phyloP scores from a whole-genome alignment of 257 asterid species.

The Cruciata laevipes region DNA sequence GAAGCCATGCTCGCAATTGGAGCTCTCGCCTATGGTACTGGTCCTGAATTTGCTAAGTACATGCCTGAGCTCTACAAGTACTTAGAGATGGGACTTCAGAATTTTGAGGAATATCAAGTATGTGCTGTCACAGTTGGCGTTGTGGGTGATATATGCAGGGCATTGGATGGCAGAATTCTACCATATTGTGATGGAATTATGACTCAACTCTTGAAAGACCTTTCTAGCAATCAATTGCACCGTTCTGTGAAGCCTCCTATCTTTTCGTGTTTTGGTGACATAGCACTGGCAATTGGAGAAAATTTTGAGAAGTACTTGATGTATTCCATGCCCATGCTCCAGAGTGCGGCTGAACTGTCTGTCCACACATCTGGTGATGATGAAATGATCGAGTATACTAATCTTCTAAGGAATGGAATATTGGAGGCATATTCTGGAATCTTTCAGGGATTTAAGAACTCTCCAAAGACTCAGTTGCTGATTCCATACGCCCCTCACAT shows the following conservation, averaged over 20 bases:
- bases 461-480: slow-evolving; percentile 68
- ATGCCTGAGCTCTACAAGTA: slow-evolving; percentile 82
- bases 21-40: slow-evolving; percentile 71
- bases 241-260: slow-evolving; percentile 88
- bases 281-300: slow-evolving; percentile 78
- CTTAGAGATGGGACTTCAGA: slow-evolving; percentile 87
- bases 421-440: slow-evolving; percentile 88
- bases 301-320: slow-evolving; percentile 73
- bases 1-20: slow-evolving; percentile 96
- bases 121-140: slow-evolving; percentile 90
- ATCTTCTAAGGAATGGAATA: slow-evolving; percentile 67
- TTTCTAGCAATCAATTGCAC: slow-evolving; percentile 73
- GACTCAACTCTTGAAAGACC: slow-evolving; percentile 73
- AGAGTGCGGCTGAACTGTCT: slow-evolving; percentile 80
- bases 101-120: slow-evolving; percentile 85
- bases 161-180: slow-evolving; percentile 64
- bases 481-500: slow-evolving; percentile 74
- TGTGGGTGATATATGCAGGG: slow-evolving; percentile 85
- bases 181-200: slow-evolving; percentile 82
- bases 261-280: slow-evolving; percentile 85
- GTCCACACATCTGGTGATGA: slow-evolving; percentile 67
- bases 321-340: slow-evolving; percentile 92
- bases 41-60: slow-evolving; percentile 63
- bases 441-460: slow-evolving; percentile 76
- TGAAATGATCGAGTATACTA: slow-evolving; percentile 66